A percentile compares a stretch with the other conserved stretches of the same genome.
Conservation (phyloP, 148 eudicot genomes). For the Rhododendron simsii region DNA sequence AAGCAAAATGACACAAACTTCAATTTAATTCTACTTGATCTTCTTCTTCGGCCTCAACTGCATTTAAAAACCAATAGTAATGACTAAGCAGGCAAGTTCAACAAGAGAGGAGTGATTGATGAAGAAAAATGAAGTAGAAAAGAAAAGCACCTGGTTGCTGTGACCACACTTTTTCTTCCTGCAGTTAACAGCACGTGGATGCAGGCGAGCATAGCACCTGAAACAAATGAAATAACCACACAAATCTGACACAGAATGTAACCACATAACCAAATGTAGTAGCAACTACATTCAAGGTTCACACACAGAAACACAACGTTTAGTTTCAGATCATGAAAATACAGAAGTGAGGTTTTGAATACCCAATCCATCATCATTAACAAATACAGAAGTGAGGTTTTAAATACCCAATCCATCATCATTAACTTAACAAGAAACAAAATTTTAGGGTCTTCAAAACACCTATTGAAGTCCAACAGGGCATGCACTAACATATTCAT, state of each 20-base stretch:
- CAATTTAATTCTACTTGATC: slow-evolving; percentile 21
- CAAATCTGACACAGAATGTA: not conserved
- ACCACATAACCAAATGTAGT: not conserved
- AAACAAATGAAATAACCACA: not conserved
- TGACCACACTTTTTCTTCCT: slow-evolving; percentile 62
- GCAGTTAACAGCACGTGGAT: slow-evolving; percentile 49
- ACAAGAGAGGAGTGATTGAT: not conserved
- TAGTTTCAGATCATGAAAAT: not conserved
- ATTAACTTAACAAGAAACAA: not conserved
- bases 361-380: not conserved
- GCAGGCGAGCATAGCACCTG: slow-evolving; percentile 59
- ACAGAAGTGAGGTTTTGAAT: not conserved
- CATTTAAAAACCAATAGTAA: slow-evolving; percentile 4
- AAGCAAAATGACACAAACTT: not conserved
- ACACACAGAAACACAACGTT: not conserved
- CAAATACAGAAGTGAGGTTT: not conserved
- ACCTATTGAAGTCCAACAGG: not conserved
- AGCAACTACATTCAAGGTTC: not conserved
- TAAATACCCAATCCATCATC: not conserved
- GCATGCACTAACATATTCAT: not conserved
- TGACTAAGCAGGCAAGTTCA: not conserved
- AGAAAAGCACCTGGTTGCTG: slow-evolving; percentile 35
- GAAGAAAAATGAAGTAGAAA: not conserved
- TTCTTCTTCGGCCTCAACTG: slow-evolving; percentile 48
- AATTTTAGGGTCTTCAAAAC: not conserved